These are phyloP conservation scores for Acanthamoeba healyi DNA, from an alignment of 208 protist genomes.

Conservation along the genomic window DNA sequence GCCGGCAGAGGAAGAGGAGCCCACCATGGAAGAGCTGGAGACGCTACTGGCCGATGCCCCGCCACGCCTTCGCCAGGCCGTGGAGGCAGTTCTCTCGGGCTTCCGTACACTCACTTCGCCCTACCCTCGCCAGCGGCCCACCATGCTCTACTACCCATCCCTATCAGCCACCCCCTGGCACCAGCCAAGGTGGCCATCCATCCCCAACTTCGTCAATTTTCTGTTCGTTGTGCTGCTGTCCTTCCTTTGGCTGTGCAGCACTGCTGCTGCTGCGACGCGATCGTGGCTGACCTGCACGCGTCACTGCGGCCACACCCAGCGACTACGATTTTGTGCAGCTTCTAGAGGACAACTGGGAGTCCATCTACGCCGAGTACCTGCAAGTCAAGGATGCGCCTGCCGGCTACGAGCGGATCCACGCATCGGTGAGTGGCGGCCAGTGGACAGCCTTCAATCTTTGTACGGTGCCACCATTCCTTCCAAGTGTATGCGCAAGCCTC, in stretches of 20 bases:
- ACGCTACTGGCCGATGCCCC: background rate
- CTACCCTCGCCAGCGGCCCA: background rate
- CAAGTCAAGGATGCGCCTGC: background rate
- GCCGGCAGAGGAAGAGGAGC: background rate
- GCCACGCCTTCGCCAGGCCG: conserved; percentile 31
- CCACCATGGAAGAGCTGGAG: conserved; percentile 43
- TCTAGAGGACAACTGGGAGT: conserved; percentile 39
- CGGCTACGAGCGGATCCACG: conserved; percentile 23
- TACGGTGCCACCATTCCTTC: background rate
- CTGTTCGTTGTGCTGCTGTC: background rate
- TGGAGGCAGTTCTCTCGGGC: conserved; percentile 37
- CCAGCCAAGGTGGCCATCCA: background rate
- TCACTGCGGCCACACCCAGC: background rate
- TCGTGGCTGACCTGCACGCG: background rate
- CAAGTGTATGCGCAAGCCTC: background rate
- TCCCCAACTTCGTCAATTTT: background rate
- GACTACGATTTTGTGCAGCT: conserved; percentile 31
- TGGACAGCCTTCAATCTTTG: conserved; percentile 66
- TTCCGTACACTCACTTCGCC: background rate
- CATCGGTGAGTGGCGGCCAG: conserved; percentile 45
- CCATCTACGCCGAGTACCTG: conserved; percentile 55
- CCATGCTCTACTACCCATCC: conserved; percentile 53
- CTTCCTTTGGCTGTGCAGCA: background rate
- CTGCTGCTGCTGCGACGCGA: too few species aligned
- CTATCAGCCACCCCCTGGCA: conserved; percentile 54